Percentiles rank a stretch among this genome's conserved stretches.
Conservation (phyloP, 345 rosid genomes). For the Orychophragmus violaceus region DNA sequence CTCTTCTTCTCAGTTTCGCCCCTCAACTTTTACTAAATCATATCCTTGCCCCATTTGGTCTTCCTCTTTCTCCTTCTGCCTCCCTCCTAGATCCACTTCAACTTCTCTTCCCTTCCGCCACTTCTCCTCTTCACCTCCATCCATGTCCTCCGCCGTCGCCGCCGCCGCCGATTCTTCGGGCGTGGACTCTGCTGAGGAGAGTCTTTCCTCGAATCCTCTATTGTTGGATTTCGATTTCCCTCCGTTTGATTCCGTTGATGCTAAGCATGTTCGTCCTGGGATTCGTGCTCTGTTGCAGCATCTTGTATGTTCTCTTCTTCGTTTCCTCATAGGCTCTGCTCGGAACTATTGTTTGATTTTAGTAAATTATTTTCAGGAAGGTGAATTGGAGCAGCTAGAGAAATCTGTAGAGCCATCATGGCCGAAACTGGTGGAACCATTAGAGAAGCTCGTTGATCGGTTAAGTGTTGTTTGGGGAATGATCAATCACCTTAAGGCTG, state of each 20-base stretch:
- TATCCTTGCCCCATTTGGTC: too few relatives aligned
- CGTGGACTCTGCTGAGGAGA: too few relatives aligned
- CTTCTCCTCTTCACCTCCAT: too few relatives aligned
- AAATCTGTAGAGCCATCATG: constrained; percentile 68
- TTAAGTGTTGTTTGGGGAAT: too few relatives aligned
- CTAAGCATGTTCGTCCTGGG: constrained; percentile 65
- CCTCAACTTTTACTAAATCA: too few relatives aligned
- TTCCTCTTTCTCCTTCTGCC: too few relatives aligned
- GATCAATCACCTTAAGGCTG: constrained; percentile 67
- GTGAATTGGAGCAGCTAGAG: constrained; percentile 70
- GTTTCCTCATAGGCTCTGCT: background rate
- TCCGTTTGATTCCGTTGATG: constrained; percentile 57
- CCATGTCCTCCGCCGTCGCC: background rate
- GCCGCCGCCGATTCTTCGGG: too few relatives aligned
- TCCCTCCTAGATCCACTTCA: too few relatives aligned
- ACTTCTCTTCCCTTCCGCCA: too few relatives aligned
- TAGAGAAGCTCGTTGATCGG: constrained; percentile 68
- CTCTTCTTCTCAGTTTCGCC: too few relatives aligned
- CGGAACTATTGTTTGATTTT: background rate
- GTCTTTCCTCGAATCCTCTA: constrained; percentile 47
- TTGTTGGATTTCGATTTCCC: constrained; percentile 69
- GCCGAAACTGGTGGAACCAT: constrained; percentile 77
- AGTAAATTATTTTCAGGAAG: constrained; percentile 33
- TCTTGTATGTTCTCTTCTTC: constrained; percentile 36
- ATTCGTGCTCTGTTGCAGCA: constrained; percentile 55